Conservation (phyloP, 2,329 filamentous ascomycete genomes). For the Ascocoryne sarcoides region DNA sequence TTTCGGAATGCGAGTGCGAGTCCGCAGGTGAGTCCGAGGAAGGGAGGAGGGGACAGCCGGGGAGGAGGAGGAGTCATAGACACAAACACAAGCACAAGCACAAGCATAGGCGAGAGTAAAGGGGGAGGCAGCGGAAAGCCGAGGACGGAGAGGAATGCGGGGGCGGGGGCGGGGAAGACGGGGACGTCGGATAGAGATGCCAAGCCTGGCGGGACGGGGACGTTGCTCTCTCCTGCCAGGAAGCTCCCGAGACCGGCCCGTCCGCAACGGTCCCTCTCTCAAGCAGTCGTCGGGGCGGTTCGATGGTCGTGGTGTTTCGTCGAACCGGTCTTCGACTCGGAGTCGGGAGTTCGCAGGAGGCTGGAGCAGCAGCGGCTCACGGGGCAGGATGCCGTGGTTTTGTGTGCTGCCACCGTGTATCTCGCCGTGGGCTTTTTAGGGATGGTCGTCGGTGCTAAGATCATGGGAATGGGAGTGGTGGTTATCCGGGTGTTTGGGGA, state of each 20-base stretch:
- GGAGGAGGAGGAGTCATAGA: neutral
- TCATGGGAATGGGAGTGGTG: conserved; percentile 6
- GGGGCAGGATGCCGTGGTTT: conserved; percentile 22
- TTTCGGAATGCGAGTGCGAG: conserved; percentile 35
- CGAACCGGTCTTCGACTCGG: conserved; percentile 32
- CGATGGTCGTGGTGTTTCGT: conserved; percentile 28
- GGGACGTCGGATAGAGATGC: no score
- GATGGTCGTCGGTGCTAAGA: conserved; percentile 3
- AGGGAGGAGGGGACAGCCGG: conserved; percentile 26
- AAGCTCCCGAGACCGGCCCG: conserved; percentile 4
- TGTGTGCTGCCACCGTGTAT: conserved; percentile 25
- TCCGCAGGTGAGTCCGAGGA: conserved; percentile 10
- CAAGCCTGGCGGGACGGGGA: neutral
- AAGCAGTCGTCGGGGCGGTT: conserved; percentile 7
- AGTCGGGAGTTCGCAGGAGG: conserved; percentile 13
- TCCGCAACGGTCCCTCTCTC: conserved; percentile 4
- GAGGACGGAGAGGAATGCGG: neutral
- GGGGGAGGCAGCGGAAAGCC: neutral
- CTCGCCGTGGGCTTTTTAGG: conserved; percentile 22
- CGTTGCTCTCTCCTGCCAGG: conserved; percentile 5
- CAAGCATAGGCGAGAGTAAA: neutral
- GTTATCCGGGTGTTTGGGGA: neutral
- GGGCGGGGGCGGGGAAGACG: conserved; percentile 5
- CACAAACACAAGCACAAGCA: neutral
- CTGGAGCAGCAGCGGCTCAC: conserved; percentile 21